Evolutionary conservation across 2,329 filamentous ascomycete species (phyloP).

Genomic region (Elsinoe batatas): DNA sequence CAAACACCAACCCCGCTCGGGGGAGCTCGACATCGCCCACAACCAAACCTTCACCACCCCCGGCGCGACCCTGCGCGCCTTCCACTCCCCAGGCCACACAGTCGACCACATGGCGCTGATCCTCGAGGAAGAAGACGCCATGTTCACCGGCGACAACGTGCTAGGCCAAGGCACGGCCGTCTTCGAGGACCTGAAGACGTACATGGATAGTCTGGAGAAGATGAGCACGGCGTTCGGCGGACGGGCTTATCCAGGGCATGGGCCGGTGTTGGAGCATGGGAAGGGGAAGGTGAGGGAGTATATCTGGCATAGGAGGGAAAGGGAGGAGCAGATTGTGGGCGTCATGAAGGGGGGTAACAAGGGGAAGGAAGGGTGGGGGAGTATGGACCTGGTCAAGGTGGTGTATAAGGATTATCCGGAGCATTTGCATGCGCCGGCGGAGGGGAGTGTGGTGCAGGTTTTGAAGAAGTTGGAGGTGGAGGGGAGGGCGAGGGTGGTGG

Average conservation of each 20-base stretch:
- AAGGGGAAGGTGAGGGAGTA: conserved; percentile 68
- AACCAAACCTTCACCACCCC: conserved; percentile 47
- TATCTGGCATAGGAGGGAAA: conserved; percentile 65
- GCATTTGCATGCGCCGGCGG: conserved; percentile 64
- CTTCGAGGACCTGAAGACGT: conserved; percentile 64
- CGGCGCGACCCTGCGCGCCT: conserved; percentile 57
- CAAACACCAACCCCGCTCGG: conserved; percentile 51
- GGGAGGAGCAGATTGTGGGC: conserved; percentile 67
- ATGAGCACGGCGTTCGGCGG: conserved; percentile 59
- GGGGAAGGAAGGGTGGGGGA: conserved; percentile 46
- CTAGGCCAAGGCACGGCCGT: conserved; percentile 79
- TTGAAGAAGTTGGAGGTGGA: conserved; percentile 69
- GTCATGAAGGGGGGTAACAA: conserved; percentile 39
- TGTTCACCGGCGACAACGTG: conserved; percentile 86
- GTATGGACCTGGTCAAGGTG: conserved; percentile 74
- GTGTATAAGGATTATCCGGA: conserved; percentile 76
- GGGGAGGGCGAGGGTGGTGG: conserved; percentile 47
- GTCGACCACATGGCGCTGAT: conserved; percentile 72
- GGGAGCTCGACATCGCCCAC: conserved; percentile 46
- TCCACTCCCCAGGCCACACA: conserved; percentile 66
- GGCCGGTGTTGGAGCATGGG: conserved; percentile 65
- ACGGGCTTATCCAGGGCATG: conserved; percentile 79
- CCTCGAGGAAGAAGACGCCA: conserved; percentile 64
- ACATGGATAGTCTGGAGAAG: conserved; percentile 56
- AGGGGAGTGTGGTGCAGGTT: conserved; percentile 66